phyloP scores from a whole-genome alignment of 2,329 filamentous ascomycete species.

The Calonectria honghensis region DNA sequence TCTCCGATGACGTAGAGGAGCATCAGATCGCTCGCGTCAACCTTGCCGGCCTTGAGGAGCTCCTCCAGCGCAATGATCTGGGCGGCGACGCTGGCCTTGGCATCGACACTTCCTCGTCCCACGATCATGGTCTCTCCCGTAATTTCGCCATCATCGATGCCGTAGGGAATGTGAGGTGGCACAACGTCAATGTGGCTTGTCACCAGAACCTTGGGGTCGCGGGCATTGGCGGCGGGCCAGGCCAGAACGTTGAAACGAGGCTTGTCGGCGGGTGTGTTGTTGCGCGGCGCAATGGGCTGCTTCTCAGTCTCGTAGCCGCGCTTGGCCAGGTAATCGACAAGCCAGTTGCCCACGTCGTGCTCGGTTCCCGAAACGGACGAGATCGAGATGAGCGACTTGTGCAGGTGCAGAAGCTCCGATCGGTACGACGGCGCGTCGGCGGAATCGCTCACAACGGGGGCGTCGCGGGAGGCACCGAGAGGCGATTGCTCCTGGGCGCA shows the following conservation, averaged over 20 bases:
- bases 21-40: conserved; percentile 72
- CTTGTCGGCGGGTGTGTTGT: conserved; percentile 55
- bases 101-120: conserved; percentile 85
- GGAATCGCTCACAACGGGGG: conserved; percentile 26
- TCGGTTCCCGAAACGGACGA: conserved; percentile 84
- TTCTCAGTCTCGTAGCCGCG: conserved; percentile 66
- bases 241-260: conserved; percentile 84
- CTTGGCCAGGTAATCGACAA: conserved; percentile 78
- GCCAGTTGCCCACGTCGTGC: conserved; percentile 79
- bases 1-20: conserved; percentile 87
- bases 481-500: conserved; percentile 32
- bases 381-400: conserved; percentile 84
- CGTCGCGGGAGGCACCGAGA: conserved; percentile 22
- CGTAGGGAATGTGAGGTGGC: conserved; percentile 83
- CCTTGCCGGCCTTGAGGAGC: conserved; percentile 65
- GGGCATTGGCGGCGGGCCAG: conserved; percentile 69
- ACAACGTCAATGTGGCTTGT: conserved; percentile 90
- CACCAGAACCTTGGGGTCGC: conserved; percentile 77
- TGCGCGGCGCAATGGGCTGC: conserved; percentile 62
- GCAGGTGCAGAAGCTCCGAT: conserved; percentile 79
- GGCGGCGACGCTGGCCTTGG: conserved; percentile 81
- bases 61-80: conserved; percentile 81
- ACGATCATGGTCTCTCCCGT: conserved; percentile 73
- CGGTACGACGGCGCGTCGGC: conserved; percentile 62
- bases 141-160: conserved; percentile 68